Evolutionary conservation across 495 filamentous ascomycete species (phyloP), one percentile per base, ranked within the genome.

Genomic region (Penicillium goetzii): DNA sequence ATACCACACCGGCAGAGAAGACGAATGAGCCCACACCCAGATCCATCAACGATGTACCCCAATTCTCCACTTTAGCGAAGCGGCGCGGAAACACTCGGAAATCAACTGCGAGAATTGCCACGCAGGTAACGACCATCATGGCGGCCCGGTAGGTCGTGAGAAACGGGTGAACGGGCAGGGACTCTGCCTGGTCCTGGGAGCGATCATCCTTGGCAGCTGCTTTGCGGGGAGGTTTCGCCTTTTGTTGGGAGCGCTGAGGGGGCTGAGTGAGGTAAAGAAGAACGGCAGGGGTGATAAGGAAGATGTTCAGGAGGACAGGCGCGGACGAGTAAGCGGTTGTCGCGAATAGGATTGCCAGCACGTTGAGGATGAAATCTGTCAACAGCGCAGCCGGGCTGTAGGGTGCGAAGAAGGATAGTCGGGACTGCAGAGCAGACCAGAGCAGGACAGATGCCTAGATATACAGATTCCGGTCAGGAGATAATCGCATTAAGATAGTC

Each of bases 11-110:
- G 6, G 89, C 90, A 2, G 93, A 92, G 77, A 96, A 99, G 62
- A 99, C 95, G 70, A 99, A 99, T 2, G 93, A 97, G 6, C 95
- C 95, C 50, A 99, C 95, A 11, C 95, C 95, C 68, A 98, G 82
- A 76, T 99, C 95, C 95, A 99, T 99, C 63, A 99, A 73, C 3
- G 93, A 97, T 23, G 95, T 97, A 23, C 95, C 95, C 93, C 95
- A 99, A 40, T 89, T 97, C 77, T 99, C 95, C 0, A 93, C 95
- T 79, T 99, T 99, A 21, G 92, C 95, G 70, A 97, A 97, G 6
- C 95, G 89, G 2, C 95, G 87, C 2, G 95, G 95, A 65, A 99
- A 99, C 55, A 96, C 78, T 21, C 81, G 85, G 70, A 99, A 99
- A 76, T 99, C 95, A 23, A 99, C 95, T 11, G 96, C 95, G n/a